phyloP scores from a whole-genome alignment of 192 early-diverging fungal genomes.

The Gorgonomyces haynaldii region DNA sequence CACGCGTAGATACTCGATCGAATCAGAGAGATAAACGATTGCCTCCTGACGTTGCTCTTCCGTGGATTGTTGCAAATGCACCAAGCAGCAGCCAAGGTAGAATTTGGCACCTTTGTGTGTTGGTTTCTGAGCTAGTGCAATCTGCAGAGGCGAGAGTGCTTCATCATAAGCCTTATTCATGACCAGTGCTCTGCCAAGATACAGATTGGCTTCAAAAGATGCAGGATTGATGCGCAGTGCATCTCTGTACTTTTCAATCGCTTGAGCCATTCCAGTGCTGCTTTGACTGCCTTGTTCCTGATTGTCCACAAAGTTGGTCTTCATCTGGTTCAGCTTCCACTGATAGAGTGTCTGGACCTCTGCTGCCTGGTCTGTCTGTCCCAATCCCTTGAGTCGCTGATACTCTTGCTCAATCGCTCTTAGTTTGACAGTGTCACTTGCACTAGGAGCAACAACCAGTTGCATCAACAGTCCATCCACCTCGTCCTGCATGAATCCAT shows the following conservation, averaged over 20 bases:
- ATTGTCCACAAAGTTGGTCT: background rate
- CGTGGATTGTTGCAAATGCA: too few species aligned
- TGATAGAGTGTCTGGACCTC: constrained; percentile 31
- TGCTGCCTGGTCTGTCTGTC: constrained; percentile 27
- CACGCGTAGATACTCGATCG: too few species aligned
- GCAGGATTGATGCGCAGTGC: constrained; percentile 15
- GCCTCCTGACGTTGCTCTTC: too few species aligned
- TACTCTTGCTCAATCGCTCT: constrained; percentile 40
- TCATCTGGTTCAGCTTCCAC: constrained; percentile 29
- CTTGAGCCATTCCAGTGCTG: background rate
- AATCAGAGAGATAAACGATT: too few species aligned
- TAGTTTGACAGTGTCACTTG: constrained; percentile 25
- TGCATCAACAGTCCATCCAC: constrained; percentile 31
- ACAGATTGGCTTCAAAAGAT: too few species aligned
- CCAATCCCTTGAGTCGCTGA: constrained; percentile 23
- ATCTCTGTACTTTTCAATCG: constrained; percentile 25
- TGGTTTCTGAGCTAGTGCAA: too few species aligned
- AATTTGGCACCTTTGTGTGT: too few species aligned
- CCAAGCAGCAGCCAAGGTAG: too few species aligned
- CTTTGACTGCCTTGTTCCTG: constrained; percentile 1
- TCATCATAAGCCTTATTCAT: too few species aligned
- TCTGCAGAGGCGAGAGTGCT: too few species aligned
- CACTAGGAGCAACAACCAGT: constrained; percentile 23
- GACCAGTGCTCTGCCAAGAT: too few species aligned
- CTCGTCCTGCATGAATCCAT: constrained; percentile 36